Conservation (phyloP, 306 rosid genomes). For the Cucumis cinereus region DNA sequence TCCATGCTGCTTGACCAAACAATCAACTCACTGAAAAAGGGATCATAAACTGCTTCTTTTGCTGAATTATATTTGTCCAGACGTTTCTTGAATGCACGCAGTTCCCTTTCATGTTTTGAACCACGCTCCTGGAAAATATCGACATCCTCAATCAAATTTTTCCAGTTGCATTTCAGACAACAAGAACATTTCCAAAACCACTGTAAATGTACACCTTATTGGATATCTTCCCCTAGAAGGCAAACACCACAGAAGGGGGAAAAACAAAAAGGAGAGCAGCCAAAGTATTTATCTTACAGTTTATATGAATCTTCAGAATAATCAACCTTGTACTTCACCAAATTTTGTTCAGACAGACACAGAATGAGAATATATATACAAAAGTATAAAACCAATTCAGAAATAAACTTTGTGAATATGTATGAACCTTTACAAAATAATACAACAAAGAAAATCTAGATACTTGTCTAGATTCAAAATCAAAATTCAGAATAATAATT, state of each 20-base stretch:
- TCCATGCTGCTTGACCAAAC: conserved; percentile 16
- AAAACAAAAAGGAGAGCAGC: not conserved
- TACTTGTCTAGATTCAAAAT: not conserved
- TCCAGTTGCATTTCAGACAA: not conserved
- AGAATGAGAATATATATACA: not conserved
- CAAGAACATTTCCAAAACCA: not conserved
- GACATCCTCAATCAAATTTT: not conserved
- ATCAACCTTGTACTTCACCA: not conserved
- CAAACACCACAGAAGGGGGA: not conserved
- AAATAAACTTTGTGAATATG: not conserved
- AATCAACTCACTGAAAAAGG: conserved; percentile 45
- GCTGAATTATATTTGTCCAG: conserved; percentile 58
- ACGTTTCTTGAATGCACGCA: conserved; percentile 87
- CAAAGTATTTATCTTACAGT: not conserved
- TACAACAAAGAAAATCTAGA: not conserved
- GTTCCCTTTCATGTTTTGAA: conserved; percentile 66
- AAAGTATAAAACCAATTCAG: not conserved
- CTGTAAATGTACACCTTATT: not conserved
- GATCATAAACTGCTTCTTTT: conserved; percentile 69
- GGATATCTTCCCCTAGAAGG: not conserved
- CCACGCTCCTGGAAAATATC: conserved; percentile 47
- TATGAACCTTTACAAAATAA: not conserved
- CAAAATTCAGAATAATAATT: not conserved
- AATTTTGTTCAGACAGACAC: not conserved
- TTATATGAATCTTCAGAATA: not conserved